Percentiles rank a stretch among this genome's conserved stretches.
Conservation (phyloP, 345 rosid species). For the Salix purpurea region DNA sequence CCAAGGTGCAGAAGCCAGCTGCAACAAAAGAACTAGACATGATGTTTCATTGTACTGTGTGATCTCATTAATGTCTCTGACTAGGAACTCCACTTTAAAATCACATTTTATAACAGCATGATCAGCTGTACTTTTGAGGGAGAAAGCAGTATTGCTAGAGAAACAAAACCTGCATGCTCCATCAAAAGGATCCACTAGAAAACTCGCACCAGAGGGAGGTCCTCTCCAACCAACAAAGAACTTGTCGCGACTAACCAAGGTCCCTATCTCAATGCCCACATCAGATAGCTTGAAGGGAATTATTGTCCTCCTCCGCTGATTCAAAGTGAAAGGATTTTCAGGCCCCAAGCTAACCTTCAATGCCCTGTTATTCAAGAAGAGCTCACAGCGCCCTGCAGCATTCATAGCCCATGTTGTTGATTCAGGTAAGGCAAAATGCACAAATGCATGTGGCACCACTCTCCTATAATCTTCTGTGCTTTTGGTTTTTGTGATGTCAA, state of each 20-base stretch:
- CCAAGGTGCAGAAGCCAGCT: conserved; percentile 67
- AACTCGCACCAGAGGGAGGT: conserved; percentile 52
- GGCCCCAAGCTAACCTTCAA: conserved; percentile 75
- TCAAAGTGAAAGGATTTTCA: conserved; percentile 54
- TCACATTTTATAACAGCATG: conserved; percentile 71
- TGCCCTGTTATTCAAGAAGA: conserved; percentile 36
- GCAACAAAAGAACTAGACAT: conserved; percentile 48
- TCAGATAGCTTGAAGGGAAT: conserved; percentile 54
- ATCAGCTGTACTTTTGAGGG: conserved; percentile 42
- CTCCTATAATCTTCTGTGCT: conserved; percentile 38
- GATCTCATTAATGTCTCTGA: conserved; percentile 56
- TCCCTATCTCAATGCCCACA: conserved; percentile 62
- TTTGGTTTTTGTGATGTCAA: conserved; percentile 19
- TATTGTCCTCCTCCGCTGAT: conserved; percentile 56
- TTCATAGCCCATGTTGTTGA: conserved; percentile 43
- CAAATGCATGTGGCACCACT: conserved; percentile 85
- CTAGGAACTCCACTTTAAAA: conserved; percentile 75
- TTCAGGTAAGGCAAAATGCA: conserved; percentile 61
- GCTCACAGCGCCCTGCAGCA: conserved; percentile 44
- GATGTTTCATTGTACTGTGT: conserved; percentile 39
- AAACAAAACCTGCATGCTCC: conserved; percentile 67
- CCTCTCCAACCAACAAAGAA: conserved; percentile 71
- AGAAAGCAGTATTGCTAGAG: conserved; percentile 55
- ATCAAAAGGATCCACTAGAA: conserved; percentile 84
- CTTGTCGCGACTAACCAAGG: conserved; percentile 41